Evolutionary conservation across 441 rosid genomes (phyloP).

Genomic region (Populus hybrid): DNA sequence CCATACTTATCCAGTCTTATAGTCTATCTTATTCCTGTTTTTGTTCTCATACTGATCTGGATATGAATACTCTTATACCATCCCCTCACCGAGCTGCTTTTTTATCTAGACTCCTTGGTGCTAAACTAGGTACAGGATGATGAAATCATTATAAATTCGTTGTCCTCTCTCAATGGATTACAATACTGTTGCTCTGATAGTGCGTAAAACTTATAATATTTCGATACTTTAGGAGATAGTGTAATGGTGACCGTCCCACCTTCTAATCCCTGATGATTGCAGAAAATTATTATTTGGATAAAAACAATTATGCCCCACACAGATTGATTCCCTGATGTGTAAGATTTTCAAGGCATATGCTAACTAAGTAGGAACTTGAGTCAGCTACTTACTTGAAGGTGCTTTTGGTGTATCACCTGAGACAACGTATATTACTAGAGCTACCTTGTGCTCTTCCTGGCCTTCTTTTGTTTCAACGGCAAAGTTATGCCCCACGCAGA

Average conservation of each 20-base stretch:
- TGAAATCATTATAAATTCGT: background rate
- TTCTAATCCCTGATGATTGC: background rate
- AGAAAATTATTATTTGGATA: background rate
- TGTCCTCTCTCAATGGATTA: background rate
- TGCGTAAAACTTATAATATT: background rate
- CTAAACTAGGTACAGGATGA: background rate
- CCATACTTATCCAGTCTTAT: background rate
- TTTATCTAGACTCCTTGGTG: background rate
- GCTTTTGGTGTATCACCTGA: background rate
- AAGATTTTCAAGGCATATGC: no score
- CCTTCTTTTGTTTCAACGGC: background rate
- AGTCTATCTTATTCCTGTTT: background rate
- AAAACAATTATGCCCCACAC: background rate
- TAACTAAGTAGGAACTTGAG: background rate
- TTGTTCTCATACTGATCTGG: background rate
- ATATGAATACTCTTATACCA: background rate
- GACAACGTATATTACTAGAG: background rate
- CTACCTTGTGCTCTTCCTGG: background rate
- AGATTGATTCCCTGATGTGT: background rate
- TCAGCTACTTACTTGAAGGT: no score
- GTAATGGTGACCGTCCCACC: background rate
- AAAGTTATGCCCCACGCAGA: no score
- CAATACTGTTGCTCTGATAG: background rate
- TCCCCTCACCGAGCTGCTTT: background rate
- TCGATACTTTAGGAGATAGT: background rate